Evolutionary conservation across 306 rosid species (phyloP).

Genomic region (Corylus americana): DNA sequence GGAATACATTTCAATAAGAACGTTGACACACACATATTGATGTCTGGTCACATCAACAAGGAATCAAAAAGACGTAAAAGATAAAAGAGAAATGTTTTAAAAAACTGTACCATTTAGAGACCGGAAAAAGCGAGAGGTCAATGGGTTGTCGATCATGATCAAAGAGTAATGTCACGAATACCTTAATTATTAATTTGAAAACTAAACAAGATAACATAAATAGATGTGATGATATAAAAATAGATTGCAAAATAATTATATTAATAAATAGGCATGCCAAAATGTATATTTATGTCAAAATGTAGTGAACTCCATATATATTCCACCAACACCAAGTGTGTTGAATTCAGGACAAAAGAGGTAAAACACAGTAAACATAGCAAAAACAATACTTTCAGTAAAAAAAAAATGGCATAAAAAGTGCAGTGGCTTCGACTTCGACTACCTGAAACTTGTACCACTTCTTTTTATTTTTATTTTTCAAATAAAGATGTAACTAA

Average conservation of each 20-base stretch:
- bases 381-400: background rate
- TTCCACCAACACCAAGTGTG: background rate
- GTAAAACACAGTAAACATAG: background rate
- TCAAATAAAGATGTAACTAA: background rate
- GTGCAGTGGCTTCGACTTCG: background rate
- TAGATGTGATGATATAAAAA: background rate
- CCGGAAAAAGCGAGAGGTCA: background rate
- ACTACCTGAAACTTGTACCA: too few relatives aligned
- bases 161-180: background rate
- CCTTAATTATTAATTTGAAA: background rate
- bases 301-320: too few relatives aligned
- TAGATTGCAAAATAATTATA: background rate
- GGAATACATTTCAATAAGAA: background rate
- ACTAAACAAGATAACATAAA: background rate
- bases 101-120: background rate
- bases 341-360: background rate
- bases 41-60: background rate
- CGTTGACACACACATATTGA: background rate
- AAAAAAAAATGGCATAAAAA: background rate
- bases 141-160: background rate
- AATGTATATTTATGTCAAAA: too few relatives aligned
- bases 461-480: too few relatives aligned
- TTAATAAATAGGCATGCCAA: too few relatives aligned
- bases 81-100: background rate
- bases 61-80: background rate